Conservation (phyloP, 352 stramenopile species). For the Phytophthora citricola region DNA sequence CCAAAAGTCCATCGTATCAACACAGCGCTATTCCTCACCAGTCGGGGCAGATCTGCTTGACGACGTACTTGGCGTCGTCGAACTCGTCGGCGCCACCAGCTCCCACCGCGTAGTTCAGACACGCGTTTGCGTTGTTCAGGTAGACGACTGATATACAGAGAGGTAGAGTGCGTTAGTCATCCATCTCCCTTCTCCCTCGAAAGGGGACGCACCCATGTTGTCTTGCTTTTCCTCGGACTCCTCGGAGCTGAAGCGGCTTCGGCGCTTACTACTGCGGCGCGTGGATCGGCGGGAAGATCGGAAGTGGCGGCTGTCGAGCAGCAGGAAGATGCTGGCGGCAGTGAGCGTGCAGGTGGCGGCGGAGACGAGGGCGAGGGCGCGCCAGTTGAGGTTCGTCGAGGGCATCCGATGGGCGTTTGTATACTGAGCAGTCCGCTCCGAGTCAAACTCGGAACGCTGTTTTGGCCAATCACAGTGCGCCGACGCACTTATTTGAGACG, state of each 20-base stretch:
- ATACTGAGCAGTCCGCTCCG: too few relatives aligned
- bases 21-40: slow-evolving; percentile 46
- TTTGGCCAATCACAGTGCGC: too few relatives aligned
- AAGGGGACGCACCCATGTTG: slow-evolving; percentile 14
- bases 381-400: slow-evolving; percentile 50
- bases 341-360: slow-evolving; percentile 69
- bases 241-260: slow-evolving; percentile 11
- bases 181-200: not conserved
- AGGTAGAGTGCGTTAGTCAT: not conserved
- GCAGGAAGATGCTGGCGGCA: slow-evolving; percentile 53
- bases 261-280: slow-evolving; percentile 1
- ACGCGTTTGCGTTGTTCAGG: slow-evolving; percentile 81
- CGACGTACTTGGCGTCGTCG: slow-evolving; percentile 82
- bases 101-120: slow-evolving; percentile 76
- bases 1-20: not conserved
- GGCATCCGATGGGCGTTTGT: too few relatives aligned
- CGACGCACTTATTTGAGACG: too few relatives aligned
- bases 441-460: too few relatives aligned
- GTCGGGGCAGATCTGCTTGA: slow-evolving; percentile 64
- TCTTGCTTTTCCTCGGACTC: slow-evolving; percentile 16
- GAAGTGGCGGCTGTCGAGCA: slow-evolving; percentile 38
- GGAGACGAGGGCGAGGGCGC: slow-evolving; percentile 57
- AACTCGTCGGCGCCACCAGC: slow-evolving; percentile 72
- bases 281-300: slow-evolving; percentile 18
- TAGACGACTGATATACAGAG: slow-evolving; percentile 59